Evolutionary conservation across 805 yeast species (phyloP), one percentile per base, ranked within the genome.

Genomic region (Schizosaccharomyces cryophilus): DNA sequence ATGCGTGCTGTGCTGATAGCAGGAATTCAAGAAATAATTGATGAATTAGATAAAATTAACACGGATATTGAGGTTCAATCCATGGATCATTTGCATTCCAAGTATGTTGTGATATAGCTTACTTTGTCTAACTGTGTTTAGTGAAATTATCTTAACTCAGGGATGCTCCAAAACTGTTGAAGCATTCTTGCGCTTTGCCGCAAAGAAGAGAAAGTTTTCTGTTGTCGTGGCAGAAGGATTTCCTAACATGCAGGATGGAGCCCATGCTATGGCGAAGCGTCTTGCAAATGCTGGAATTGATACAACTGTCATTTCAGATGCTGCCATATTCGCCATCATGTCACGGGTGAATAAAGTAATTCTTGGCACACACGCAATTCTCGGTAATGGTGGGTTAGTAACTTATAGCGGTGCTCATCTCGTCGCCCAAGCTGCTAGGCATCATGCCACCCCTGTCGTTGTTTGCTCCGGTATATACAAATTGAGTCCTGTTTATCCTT

Each of bases 331-430:
- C 71, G 96, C 98, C 0, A 87, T 93, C 58, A 93, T 93, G 97
- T 85, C 96, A 47, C 77, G 96, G 65, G 97, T 93, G 4, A 96
- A 96, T 55, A 94, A 94, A 70, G 98, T 93, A 38, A 81, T 93
- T 63, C 80, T 94, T 61, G 96, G 97, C 47, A 84, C 97, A 4
- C 79, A 85, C 64, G 81, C 95, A 0, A 66, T 93, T 4, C 85
- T 93, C 70, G 95, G 95, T 61, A 93, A 93, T 69, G 99, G 99
- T 63, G 96, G 97, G 11, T 85, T 95, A 65, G 80, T 87, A 59
- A 81, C 95, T 1, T 80, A 84, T 30, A 81, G 95, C 1, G 99
- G 98, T 61, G 95, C 86, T 35, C 85, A 95, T 35, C 79, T 88
- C 59, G 96, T 88, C 11, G 89, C 94, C 66, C 95, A 89, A 72